phyloP scores from a whole-genome alignment of 345 rosid genomes.

The Gossypium thurberi region DNA sequence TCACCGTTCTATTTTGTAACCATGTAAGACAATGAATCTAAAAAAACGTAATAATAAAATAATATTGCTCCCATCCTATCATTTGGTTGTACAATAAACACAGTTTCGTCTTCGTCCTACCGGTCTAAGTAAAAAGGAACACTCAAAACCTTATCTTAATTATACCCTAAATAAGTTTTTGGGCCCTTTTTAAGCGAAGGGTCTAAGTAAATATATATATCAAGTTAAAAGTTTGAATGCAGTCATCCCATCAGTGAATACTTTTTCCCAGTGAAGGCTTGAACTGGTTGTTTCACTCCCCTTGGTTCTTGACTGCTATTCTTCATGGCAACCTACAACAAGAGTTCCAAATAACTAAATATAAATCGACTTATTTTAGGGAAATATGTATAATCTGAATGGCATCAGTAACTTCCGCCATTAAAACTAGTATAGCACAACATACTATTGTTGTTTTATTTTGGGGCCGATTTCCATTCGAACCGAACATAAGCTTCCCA shows the following conservation, averaged over 20 bases:
- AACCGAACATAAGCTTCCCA: slow-evolving; percentile 56
- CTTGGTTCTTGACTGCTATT: slow-evolving; percentile 27
- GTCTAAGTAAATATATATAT: neutral
- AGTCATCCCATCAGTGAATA: slow-evolving; percentile 41
- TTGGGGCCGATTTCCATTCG: slow-evolving; percentile 25
- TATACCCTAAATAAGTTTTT: neutral
- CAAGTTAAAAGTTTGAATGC: neutral
- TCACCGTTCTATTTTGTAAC: neutral
- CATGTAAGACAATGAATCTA: neutral
- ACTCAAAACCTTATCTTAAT: neutral
- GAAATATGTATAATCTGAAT: neutral
- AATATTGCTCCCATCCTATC: neutral
- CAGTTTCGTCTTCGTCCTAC: neutral
- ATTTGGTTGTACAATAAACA: neutral
- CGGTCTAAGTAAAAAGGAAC: neutral
- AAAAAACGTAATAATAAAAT: neutral
- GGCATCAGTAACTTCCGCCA: neutral
- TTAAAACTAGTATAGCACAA: neutral
- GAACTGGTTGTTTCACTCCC: slow-evolving; percentile 34
- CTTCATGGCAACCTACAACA: slow-evolving; percentile 25
- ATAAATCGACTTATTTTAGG: neutral
- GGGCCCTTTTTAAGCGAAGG: no score
- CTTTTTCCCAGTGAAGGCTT: slow-evolving; percentile 63
- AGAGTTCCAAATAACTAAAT: neutral
- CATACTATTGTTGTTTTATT: slow-evolving; percentile 32